phyloP scores from a whole-genome alignment of 1,139 yeast species.

The Sugiyamaella xylanicola region DNA sequence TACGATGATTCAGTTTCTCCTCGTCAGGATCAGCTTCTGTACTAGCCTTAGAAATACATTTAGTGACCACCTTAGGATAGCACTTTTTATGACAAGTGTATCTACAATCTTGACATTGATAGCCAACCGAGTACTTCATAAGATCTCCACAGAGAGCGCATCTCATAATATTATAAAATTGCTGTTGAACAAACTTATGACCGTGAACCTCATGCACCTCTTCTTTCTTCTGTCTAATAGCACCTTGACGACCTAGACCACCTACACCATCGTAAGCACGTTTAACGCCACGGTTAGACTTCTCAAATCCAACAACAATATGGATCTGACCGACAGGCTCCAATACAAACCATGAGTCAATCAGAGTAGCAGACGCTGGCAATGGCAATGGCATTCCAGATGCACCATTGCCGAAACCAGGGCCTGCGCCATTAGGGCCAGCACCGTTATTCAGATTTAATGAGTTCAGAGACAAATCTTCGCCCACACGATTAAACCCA shows the following conservation, averaged over 20 bases:
- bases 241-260: conserved; percentile 96
- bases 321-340: conserved; percentile 94
- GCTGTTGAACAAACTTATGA: conserved; percentile 93
- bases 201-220: conserved; percentile 96
- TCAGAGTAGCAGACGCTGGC: conserved; percentile 22
- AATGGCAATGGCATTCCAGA: not conserved
- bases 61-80: conserved; percentile 89
- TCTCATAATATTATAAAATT: conserved; percentile 93
- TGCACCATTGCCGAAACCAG: not conserved
- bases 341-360: conserved; percentile 86
- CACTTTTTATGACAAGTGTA: conserved; percentile 94
- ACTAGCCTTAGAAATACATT: conserved; percentile 88
- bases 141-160: conserved; percentile 98
- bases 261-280: conserved; percentile 55
- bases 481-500: conserved; percentile 18
- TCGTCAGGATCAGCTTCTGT: conserved; percentile 86
- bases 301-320: conserved; percentile 76
- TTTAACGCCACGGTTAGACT: conserved; percentile 54
- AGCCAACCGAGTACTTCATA: conserved; percentile 82
- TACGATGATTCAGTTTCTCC: conserved; percentile 89
- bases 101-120: conserved; percentile 94
- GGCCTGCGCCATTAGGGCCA: not conserved
- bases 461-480: conserved; percentile 3
- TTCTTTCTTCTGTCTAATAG: conserved; percentile 92
- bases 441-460: conserved; percentile 12